Conservation (phyloP, 371 early-diverging fungal genomes). For the Mucor indicus region DNA sequence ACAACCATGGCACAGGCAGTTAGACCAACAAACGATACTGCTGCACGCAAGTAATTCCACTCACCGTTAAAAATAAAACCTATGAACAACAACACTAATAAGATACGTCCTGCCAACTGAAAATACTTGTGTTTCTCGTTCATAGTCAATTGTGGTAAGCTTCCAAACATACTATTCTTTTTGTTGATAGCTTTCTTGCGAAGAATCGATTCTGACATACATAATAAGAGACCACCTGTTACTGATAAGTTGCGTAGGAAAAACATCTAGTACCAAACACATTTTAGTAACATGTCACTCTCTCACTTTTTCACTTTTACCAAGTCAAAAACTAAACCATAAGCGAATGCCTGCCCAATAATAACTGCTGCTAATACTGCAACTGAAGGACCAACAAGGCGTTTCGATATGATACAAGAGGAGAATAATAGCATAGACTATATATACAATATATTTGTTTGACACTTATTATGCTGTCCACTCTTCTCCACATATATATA, state of each 20-base stretch:
- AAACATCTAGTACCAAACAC: conserved; percentile 37
- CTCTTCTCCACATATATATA: background rate
- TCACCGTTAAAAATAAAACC: conserved; percentile 86
- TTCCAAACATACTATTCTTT: conserved; percentile 67
- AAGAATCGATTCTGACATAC: conserved; percentile 73
- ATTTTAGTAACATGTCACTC: background rate
- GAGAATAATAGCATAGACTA: conserved; percentile 88
- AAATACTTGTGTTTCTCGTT: conserved; percentile 82
- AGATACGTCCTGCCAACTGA: conserved; percentile 86
- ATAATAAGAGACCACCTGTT: conserved; percentile 91
- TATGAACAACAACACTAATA: conserved; percentile 89
- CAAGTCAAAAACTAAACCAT: conserved; percentile 89
- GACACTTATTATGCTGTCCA: background rate
- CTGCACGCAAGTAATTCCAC: conserved; percentile 66
- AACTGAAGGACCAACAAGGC: conserved; percentile 79
- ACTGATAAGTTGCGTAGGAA: conserved; percentile 92
- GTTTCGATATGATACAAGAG: conserved; percentile 70
- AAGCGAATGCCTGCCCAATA: conserved; percentile 85
- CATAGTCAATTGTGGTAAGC: conserved; percentile 81
- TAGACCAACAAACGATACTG: conserved; percentile 75
- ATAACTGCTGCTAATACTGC: conserved; percentile 79
- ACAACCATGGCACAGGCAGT: conserved; percentile 92
- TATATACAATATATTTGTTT: background rate
- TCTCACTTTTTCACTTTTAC: conserved; percentile 9
- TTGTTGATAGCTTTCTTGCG: conserved; percentile 48